Conservation (phyloP, 345 rosid genomes). For the Eucalyptus sp. region DNA sequence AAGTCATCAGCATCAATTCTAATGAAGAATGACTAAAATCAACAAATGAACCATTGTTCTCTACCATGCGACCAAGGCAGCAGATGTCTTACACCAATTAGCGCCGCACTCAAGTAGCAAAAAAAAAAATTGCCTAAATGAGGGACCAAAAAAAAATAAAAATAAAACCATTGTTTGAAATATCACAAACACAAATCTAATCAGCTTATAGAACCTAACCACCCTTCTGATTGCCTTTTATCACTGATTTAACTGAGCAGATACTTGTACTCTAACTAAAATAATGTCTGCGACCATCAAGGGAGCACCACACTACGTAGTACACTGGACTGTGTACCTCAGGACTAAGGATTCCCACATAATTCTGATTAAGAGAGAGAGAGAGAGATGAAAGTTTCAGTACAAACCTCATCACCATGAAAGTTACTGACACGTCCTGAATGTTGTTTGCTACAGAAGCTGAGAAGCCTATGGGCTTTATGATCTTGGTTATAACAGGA, state of each 20-base stretch:
- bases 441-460: conserved; percentile 40
- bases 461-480: conserved; percentile 64
- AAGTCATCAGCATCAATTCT: not conserved
- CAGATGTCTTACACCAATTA: not conserved
- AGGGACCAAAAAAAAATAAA: not conserved
- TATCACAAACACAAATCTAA: not conserved
- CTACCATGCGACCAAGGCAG: not conserved
- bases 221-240: not conserved
- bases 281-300: not conserved
- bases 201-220: not conserved
- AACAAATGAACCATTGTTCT: not conserved
- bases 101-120: not conserved
- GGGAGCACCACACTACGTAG: not conserved
- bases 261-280: not conserved
- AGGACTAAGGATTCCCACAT: not conserved
- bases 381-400: not conserved
- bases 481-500: conserved; percentile 42
- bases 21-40: not conserved
- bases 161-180: not conserved
- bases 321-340: not conserved
- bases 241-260: not conserved
- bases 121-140: not conserved
- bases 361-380: not conserved
- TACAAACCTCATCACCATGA: conserved; percentile 70
- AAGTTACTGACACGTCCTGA: conserved; percentile 74